A percentile compares a stretch with the other conserved stretches of the same genome.
phyloP scores from a whole-genome alignment of 1,139 yeast genomes.

The Lodderomyces metapsilosis region DNA sequence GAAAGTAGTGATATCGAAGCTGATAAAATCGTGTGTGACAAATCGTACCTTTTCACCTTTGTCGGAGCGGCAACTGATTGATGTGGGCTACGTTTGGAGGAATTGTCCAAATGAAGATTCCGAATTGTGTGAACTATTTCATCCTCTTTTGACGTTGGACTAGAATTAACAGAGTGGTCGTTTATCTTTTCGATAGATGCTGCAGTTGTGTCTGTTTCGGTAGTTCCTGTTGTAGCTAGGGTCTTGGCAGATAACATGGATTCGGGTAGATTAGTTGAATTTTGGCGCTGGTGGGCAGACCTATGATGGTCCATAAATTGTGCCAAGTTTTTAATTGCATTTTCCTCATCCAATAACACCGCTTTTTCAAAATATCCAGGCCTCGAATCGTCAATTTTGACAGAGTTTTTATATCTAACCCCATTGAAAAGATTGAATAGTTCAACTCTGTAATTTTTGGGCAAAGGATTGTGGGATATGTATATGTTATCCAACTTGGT shows the following conservation, averaged over 20 bases:
- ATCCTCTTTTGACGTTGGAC: conserved; percentile 1
- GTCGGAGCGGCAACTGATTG: conserved; percentile 1
- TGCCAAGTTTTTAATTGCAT: conserved; percentile 43
- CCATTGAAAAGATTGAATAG: conserved; percentile 56
- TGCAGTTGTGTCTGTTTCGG: background rate
- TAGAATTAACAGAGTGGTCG: background rate
- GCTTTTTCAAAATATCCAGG: conserved; percentile 67
- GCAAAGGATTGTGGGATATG: conserved; percentile 46
- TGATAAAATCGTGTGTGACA: conserved; percentile 21
- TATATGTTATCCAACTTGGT: conserved; percentile 32
- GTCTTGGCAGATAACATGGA: background rate
- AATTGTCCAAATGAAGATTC: conserved; percentile 1
- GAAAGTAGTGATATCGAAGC: conserved; percentile 19
- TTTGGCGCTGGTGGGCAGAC: background rate
- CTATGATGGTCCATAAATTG: conserved; percentile 25
- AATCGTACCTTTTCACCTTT: conserved; percentile 18
- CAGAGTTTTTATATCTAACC: conserved; percentile 46
- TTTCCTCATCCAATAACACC: conserved; percentile 48
- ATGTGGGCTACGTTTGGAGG: conserved; percentile 2
- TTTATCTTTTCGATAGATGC: background rate
- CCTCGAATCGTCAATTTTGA: conserved; percentile 56
- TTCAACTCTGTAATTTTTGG: conserved; percentile 51
- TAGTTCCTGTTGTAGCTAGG: conserved; percentile 2
- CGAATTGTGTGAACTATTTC: conserved; percentile 1
- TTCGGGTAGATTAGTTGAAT: background rate